Percentiles rank a stretch among this genome's conserved stretches.
Conservation (phyloP, 1,284 basidiomycete genomes). For the Bondarzewia mesenterica region DNA sequence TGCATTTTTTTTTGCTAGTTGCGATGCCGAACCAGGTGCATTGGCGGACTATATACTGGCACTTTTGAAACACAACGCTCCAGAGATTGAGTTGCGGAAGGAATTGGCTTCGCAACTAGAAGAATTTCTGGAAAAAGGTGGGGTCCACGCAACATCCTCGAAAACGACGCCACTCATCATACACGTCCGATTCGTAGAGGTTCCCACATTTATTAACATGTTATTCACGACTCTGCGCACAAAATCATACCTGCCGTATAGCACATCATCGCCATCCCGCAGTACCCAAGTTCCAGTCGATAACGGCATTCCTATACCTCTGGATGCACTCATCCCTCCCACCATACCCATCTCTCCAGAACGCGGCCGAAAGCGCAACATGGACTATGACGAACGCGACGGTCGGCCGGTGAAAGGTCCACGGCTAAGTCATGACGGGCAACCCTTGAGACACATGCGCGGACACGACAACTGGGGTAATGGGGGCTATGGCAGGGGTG, state of each 20-base stretch:
- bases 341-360: slow-evolving; percentile 35
- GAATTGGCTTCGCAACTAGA: slow-evolving; percentile 75
- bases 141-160: slow-evolving; percentile 15
- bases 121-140: slow-evolving; percentile 89
- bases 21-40: slow-evolving; percentile 92
- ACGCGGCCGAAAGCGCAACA: slow-evolving; percentile 54
- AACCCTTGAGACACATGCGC: slow-evolving; percentile 50
- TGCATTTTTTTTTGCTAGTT: slow-evolving; percentile 43
- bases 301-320: slow-evolving; percentile 69
- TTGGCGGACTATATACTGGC: slow-evolving; percentile 93
- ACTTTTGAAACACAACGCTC: slow-evolving; percentile 84
- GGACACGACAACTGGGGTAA: slow-evolving; percentile 11
- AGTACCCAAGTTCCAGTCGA: slow-evolving; percentile 29
- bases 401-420: slow-evolving; percentile 61
- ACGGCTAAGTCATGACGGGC: slow-evolving; percentile 50
- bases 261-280: slow-evolving; percentile 30
- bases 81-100: slow-evolving; percentile 76
- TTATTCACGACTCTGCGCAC: slow-evolving; percentile 77
- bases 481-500: slow-evolving; percentile 23
- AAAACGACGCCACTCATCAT: neutral
- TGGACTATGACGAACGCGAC: slow-evolving; percentile 51
- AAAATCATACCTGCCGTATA: slow-evolving; percentile 76
- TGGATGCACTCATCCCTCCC: slow-evolving; percentile 52
- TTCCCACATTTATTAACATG: slow-evolving; percentile 71
- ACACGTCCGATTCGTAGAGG: slow-evolving; percentile 40